phyloP scores from a whole-genome alignment of 495 filamentous ascomycete genomes.

The Darksidea phi region DNA sequence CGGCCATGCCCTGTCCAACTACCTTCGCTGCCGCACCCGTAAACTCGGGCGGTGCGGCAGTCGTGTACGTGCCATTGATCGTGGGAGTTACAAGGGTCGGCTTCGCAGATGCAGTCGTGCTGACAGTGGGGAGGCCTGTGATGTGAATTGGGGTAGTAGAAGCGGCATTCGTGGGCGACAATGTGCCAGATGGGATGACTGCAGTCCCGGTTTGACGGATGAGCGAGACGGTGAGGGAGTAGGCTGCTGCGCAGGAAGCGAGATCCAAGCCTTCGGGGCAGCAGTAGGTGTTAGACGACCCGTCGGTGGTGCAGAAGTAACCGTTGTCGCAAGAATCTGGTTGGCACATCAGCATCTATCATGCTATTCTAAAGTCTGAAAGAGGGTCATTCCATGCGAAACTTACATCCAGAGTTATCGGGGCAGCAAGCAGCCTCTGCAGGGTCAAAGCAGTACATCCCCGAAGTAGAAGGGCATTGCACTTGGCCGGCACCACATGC shows the following conservation, averaged over 20 bases:
- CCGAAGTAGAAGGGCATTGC: constrained; percentile 18
- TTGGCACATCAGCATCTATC: not conserved
- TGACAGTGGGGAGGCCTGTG: not conserved
- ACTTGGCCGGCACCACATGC: constrained; percentile 18
- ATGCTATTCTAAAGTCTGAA: not conserved
- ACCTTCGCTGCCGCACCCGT: constrained; percentile 17
- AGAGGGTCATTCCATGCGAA: not conserved
- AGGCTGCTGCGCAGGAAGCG: constrained; percentile 10
- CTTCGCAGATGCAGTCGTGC: not conserved
- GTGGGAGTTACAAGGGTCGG: not conserved
- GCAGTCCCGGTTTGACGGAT: constrained; percentile 8
- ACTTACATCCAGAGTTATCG: constrained; percentile 28
- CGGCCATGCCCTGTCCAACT: constrained; percentile 15
- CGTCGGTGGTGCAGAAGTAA: constrained; percentile 27
- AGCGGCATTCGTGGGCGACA: constrained; percentile 1
- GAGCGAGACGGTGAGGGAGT: constrained; percentile 25
- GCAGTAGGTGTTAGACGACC: constrained; percentile 22
- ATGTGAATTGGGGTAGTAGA: constrained; percentile 26
- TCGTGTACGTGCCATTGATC: constrained; percentile 18
- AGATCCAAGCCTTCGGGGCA: constrained; percentile 21
- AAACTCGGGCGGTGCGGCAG: constrained; percentile 6
- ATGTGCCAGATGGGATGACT: not conserved
- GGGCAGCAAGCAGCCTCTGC: constrained; percentile 21
- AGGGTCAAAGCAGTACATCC: constrained; percentile 23
- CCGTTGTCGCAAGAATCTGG: constrained; percentile 23